These are phyloP conservation scores for Diaporthe australafricana DNA, from an alignment of 2,329 filamentous ascomycete species.

Conservation along the genomic window DNA sequence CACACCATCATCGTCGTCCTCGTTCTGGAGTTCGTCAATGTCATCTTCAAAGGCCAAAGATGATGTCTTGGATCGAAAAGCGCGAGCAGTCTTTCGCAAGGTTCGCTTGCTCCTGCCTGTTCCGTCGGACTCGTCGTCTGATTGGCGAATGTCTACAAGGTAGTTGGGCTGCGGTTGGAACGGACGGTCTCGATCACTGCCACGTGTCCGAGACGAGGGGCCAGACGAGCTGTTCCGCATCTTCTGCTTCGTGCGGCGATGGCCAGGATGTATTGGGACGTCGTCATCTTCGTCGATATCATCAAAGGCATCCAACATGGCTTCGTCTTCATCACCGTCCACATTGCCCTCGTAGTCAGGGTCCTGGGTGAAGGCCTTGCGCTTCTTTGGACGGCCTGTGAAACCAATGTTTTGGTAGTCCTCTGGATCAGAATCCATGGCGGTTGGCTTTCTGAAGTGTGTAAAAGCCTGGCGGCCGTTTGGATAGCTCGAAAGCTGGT, in stretches of 20 bases:
- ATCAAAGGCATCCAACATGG: slow-evolving; percentile 27
- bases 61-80: background rate
- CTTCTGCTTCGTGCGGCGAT: slow-evolving; percentile 28
- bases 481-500: slow-evolving; percentile 43
- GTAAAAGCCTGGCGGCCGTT: slow-evolving; percentile 42
- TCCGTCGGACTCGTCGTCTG: slow-evolving; percentile 4
- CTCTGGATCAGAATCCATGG: slow-evolving; percentile 34
- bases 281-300: slow-evolving; percentile 33
- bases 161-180: slow-evolving; percentile 1
- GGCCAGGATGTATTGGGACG: slow-evolving; percentile 27
- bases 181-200: slow-evolving; percentile 9
- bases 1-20: slow-evolving; percentile 31
- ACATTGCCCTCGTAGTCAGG: slow-evolving; percentile 43
- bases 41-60: slow-evolving; percentile 20
- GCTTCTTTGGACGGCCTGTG: slow-evolving; percentile 27
- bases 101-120: slow-evolving; percentile 24
- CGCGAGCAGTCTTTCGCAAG: slow-evolving; percentile 2
- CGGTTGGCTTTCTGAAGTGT: slow-evolving; percentile 39
- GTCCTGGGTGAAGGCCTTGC: slow-evolving; percentile 43
- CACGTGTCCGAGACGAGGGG: slow-evolving; percentile 3
- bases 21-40: slow-evolving; percentile 36
- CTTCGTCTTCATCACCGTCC: slow-evolving; percentile 39
- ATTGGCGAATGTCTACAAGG: slow-evolving; percentile 17
- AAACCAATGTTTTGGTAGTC: slow-evolving; percentile 27
- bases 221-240: slow-evolving; percentile 3